A percentile compares a stretch with the other conserved stretches of the same genome.
These are phyloP conservation scores for Auxenochlorella pyrenoidosa DNA, from an alignment of 139 green algal species.

Conservation along the genomic window DNA sequence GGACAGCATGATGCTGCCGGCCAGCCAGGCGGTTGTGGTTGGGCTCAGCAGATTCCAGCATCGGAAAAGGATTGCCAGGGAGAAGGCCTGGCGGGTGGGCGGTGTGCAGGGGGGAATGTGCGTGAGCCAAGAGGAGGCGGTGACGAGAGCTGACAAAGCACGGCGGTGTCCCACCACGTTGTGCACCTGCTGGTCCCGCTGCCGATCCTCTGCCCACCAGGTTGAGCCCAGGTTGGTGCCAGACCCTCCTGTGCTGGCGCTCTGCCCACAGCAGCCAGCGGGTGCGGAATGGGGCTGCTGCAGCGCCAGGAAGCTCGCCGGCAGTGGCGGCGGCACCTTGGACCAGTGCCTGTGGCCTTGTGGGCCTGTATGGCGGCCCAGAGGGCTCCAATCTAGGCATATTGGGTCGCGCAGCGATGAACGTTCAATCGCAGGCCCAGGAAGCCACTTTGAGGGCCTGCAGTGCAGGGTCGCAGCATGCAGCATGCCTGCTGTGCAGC, in stretches of 20 bases:
- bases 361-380: too few relatives aligned
- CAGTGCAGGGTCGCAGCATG: not conserved
- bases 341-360: not conserved
- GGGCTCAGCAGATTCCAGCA: not conserved
- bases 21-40: not conserved
- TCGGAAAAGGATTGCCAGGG: not conserved
- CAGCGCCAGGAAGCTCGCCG: not conserved
- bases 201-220: not conserved
- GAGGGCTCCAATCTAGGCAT: not conserved
- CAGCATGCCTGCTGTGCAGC: not conserved
- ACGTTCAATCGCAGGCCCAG: too few relatives aligned
- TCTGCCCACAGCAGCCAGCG: conserved; percentile 10
- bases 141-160: not conserved
- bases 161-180: not conserved
- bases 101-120: not conserved
- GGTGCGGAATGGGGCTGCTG: not conserved
- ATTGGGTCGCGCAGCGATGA: too few relatives aligned
- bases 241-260: not conserved
- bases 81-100: not conserved
- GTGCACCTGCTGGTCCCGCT: not conserved
- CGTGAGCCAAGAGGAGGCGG: not conserved
- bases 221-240: conserved; percentile 1
- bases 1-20: not conserved
- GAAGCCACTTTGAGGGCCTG: not conserved
- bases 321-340: not conserved